Conservation (phyloP, 352 stramenopile genomes). For the Blastocystis hominis region DNA sequence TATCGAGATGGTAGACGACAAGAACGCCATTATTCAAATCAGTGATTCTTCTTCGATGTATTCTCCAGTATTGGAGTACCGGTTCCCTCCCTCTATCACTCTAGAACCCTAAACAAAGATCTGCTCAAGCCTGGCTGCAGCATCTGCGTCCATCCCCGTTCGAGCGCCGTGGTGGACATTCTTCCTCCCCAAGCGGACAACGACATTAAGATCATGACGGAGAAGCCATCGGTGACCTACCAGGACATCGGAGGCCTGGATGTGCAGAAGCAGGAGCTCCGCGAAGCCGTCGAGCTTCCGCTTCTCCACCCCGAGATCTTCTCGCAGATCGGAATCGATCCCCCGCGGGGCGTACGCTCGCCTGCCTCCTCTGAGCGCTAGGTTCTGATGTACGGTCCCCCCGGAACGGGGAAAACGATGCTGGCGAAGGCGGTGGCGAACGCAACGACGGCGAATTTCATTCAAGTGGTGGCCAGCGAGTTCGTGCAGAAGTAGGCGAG, state of each 20-base stretch:
- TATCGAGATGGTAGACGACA: conserved; percentile 98
- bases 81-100: conserved; percentile 65
- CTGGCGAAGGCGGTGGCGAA: conserved; percentile 98
- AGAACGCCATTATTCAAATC: conserved; percentile 89
- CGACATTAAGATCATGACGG: conserved; percentile 95
- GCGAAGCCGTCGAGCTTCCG: conserved; percentile 96
- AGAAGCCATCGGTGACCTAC: conserved; percentile 92
- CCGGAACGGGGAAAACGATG: conserved; percentile 89
- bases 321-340: conserved; percentile 98
- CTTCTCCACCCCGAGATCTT: conserved; percentile 98
- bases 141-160: conserved; percentile 92
- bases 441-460: conserved; percentile 95
- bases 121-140: conserved; percentile 95
- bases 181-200: conserved; percentile 94
- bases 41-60: conserved; percentile 92
- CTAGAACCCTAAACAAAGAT: conserved; percentile 87
- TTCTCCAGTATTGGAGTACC: conserved; percentile 38
- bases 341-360: conserved; percentile 82
- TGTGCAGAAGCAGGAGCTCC: conserved; percentile 94
- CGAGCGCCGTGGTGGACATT: conserved; percentile 93
- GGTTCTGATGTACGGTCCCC: conserved; percentile 61
- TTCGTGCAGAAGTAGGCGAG: conserved; percentile 99
- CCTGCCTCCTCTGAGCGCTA: not conserved
- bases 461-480: conserved; percentile 86
- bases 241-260: conserved; percentile 97